Base-by-base conservation (phyloP, 1,284 basidiomycete species). In the Pseudomicrostroma phylloplanum region DNA sequence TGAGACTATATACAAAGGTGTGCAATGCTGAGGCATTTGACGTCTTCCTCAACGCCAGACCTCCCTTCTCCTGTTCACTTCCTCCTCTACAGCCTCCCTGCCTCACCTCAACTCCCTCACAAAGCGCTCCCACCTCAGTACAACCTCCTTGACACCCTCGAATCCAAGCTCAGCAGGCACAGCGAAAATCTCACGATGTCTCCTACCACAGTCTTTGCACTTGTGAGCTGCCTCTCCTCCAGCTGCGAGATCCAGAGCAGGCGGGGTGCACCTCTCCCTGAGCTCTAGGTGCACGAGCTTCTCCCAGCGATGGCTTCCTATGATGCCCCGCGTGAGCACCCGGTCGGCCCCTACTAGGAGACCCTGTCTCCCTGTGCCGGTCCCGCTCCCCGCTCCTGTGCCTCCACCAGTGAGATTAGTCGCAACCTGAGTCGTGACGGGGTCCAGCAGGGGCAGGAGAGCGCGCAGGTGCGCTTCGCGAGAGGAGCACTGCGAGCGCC, bases 181-280 rank as follows among this genome's bases (percentile, higher is more conserved):
- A 15, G 26, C 51, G 23, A 73, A 72, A 25, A 73, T 72, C 48
- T 73, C 71, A 1, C 67, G 51, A 39, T 73, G 71, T 7, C 65
- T 54, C 2, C 17, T 55, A 0, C 66, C 64, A 53, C 71, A 73
- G 58, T 73, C 70, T 1, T n/a, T 30, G 19, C 71, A 73, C 0
- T 54, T 19, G 51, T 54, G 4, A 13, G 51, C 51, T 8, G 19
- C 13, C 39, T 36, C 17, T 36, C 30, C 30, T 4, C 4, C 30
- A 4, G 30, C 30, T 36, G 9, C 30, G 30, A 36, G 30, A 36
- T 6, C 21, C 21, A 67, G 64, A 41, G 64, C 51, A 21, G 70
- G 42, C 30, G 66, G 54, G 7, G 51, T 30, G 1, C 66, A 68
- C 2, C 67, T 19, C 1, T 63, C 62, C 1, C 15, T 41, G 7